A percentile compares a stretch with the other conserved stretches of the same genome.
phyloP scores from a whole-genome alignment of 331 rosid genomes.

The Pyrus hybrid region DNA sequence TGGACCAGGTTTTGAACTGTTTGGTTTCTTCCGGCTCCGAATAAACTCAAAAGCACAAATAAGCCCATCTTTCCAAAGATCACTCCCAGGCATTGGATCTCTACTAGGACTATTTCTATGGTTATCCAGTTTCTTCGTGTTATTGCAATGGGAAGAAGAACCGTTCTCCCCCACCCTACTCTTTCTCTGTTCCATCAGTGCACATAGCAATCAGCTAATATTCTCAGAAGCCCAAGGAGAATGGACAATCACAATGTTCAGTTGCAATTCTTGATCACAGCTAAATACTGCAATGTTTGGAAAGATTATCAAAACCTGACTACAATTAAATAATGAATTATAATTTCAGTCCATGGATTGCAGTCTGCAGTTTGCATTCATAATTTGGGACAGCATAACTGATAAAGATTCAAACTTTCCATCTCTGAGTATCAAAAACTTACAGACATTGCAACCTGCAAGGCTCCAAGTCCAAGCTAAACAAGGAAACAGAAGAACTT shows the following conservation, averaged over 20 bases:
- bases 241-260: background rate
- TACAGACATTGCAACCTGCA: background rate
- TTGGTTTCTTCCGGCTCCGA: conserved; percentile 34
- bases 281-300: background rate
- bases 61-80: conserved; percentile 87
- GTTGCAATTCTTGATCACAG: background rate
- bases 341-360: background rate
- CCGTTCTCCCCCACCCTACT: conserved; percentile 19
- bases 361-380: background rate
- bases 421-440: background rate
- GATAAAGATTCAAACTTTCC: background rate
- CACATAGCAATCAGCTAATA: background rate
- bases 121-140: conserved; percentile 38
- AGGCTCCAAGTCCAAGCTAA: background rate
- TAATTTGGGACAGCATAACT: background rate
- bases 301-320: background rate
- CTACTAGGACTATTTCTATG: conserved; percentile 24
- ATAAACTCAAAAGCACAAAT: conserved; percentile 82
- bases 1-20: conserved; percentile 22
- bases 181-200: conserved; percentile 24
- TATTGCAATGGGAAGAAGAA: conserved; percentile 12
- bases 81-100: conserved; percentile 38
- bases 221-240: background rate
- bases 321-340: background rate
- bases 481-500: background rate